These are phyloP conservation scores for Elsinoe batatas DNA, from an alignment of 2,329 filamentous ascomycete species.

Conservation along the genomic window DNA sequence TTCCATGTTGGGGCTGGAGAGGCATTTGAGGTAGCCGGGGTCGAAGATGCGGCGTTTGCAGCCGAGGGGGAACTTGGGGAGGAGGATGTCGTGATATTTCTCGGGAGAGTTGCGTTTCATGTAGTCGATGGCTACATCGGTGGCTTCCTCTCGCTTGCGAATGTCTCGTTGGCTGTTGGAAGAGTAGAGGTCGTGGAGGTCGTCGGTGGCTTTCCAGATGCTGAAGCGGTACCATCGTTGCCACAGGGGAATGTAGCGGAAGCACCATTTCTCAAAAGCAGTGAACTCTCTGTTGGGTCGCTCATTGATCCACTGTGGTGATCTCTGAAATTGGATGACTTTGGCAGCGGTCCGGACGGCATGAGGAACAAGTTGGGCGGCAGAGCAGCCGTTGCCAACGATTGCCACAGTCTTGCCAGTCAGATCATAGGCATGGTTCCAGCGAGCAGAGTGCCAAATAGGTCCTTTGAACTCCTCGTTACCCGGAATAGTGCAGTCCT, in stretches of 20 bases:
- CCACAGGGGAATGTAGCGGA: slow-evolving; percentile 32
- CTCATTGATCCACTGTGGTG: slow-evolving; percentile 28
- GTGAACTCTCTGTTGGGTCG: slow-evolving; percentile 26
- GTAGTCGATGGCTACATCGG: slow-evolving; percentile 18
- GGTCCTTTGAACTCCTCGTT: slow-evolving; percentile 13
- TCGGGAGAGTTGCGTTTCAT: slow-evolving; percentile 19
- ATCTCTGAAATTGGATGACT: slow-evolving; percentile 17
- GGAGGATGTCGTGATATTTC: slow-evolving; percentile 19
- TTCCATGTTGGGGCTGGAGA: slow-evolving; percentile 19
- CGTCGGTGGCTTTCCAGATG: slow-evolving; percentile 23
- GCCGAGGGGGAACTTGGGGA: slow-evolving; percentile 20
- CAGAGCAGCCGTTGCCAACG: slow-evolving; percentile 31
- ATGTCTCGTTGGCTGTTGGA: slow-evolving; percentile 2
- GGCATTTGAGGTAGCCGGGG: slow-evolving; percentile 21
- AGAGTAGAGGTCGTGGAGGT: background rate
- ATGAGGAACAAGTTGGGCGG: slow-evolving; percentile 39
- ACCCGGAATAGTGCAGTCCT: slow-evolving; percentile 8
- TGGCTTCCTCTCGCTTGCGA: slow-evolving; percentile 13
- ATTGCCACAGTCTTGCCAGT: slow-evolving; percentile 15
- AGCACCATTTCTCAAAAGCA: slow-evolving; percentile 23
- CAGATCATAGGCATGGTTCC: slow-evolving; percentile 10
- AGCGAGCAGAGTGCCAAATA: slow-evolving; percentile 16
- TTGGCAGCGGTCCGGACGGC: background rate
- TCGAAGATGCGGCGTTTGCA: slow-evolving; percentile 28
- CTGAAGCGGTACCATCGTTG: slow-evolving; percentile 36